Base-by-base conservation (phyloP, 2,329 filamentous ascomycete genomes). In the Eutypella sp. region DNA sequence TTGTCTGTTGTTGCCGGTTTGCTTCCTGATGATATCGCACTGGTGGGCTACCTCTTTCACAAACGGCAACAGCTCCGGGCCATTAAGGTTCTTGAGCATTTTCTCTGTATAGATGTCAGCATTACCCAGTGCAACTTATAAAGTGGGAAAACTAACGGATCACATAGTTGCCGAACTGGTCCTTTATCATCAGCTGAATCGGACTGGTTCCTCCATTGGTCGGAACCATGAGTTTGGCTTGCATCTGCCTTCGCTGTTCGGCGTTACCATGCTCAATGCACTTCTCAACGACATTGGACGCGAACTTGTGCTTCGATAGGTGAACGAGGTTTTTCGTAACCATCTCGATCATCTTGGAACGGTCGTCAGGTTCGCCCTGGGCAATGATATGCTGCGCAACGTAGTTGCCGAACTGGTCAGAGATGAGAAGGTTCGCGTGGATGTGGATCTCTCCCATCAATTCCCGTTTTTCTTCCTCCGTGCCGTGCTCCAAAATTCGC, bases 201-300 rank as follows among this genome's bases (percentile, higher is more conserved):
- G 83, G 80, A 46, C 75, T 84, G 46, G 82, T 81, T 11, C 86
- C 86, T 37, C 86, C 79, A 7, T 78, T 75, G 44, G 79, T 79
- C 15, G 74, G 63, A 2, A 74, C 73, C 2, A 77, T 82, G 22
- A 91, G 70, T 47, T 79, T 74, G 41, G 73, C 71, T 44, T 87
- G 78, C 47, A 96, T 89, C 25, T 76, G 74, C 27, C 74, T 76
- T 42, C 86, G 82, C 62, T 95, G 86, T 42, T 83, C 73, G 18
- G 78, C 71, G 1, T 81, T 81, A 18, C 88, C 89, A 54, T 76
- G 79, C 45, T 85, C 74, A 49, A 97, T 85, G 62, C 90, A 95
- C 67, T 89, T 92, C 67, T 99, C 93, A 1, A 99, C 92, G 3
- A 99, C 92, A 57, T 99, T 97, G 60, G 91, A 96, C 1, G 93